Percentiles rank a stretch among this genome's conserved stretches.
Evolutionary conservation across 805 yeast species (phyloP).

Genomic region (Metschnikowia aberdeeniae): DNA sequence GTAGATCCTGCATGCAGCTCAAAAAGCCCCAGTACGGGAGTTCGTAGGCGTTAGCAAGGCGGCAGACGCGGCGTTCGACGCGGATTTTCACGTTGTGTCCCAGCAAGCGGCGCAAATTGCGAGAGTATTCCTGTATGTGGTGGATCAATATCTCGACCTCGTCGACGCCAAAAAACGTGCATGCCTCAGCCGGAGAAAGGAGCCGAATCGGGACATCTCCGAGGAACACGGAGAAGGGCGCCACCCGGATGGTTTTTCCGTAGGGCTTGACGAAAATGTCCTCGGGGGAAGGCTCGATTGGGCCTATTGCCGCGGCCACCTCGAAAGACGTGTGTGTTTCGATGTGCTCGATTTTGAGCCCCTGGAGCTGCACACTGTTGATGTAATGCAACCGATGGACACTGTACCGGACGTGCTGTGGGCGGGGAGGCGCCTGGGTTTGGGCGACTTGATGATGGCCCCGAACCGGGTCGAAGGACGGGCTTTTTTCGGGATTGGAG

Average conservation of each 20-base stretch:
- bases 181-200: conserved; percentile 10
- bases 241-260: conserved; percentile 14
- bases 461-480: no score
- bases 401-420: background rate
- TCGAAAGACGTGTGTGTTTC: conserved; percentile 5
- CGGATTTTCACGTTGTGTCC: conserved; percentile 2
- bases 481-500: no score
- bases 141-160: conserved; percentile 16
- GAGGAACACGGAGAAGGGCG: conserved; percentile 9
- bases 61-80: background rate
- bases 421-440: background rate
- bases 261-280: conserved; percentile 14
- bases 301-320: background rate
- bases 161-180: conserved; percentile 13
- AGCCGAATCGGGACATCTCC: conserved; percentile 6
- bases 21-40: conserved; percentile 12
- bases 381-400: background rate
- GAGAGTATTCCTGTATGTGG: conserved; percentile 3
- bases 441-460: background rate
- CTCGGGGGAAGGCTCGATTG: conserved; percentile 7
- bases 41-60: conserved; percentile 4
- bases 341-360: background rate
- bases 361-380: background rate
- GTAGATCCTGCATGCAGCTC: background rate
- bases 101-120: background rate